phyloP scores from a whole-genome alignment of 805 yeast species.

The Spathaspora girioi region DNA sequence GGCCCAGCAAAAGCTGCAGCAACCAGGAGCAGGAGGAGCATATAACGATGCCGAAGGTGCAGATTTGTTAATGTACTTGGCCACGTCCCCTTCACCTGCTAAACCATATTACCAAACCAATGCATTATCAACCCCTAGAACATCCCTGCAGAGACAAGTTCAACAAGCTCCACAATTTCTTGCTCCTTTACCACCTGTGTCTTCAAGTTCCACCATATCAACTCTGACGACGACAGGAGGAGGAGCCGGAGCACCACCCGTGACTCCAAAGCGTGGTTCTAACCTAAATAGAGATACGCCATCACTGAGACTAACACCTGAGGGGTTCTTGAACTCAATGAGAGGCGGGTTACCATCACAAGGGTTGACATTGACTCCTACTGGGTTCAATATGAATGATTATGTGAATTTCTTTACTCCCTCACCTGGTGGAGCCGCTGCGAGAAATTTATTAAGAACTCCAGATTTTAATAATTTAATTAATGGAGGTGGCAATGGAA shows the following conservation, averaged over 20 bases:
- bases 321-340: constrained; percentile 23
- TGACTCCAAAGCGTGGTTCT: constrained; percentile 35
- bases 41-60: constrained; percentile 65
- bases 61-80: constrained; percentile 72
- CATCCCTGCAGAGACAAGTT: constrained; percentile 3
- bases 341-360: constrained; percentile 35
- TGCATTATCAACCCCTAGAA: constrained; percentile 23
- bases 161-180: constrained; percentile 3
- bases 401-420: constrained; percentile 79
- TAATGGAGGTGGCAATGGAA: constrained; percentile 9
- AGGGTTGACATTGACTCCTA: constrained; percentile 48
- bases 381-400: constrained; percentile 79
- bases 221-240: constrained; percentile 15
- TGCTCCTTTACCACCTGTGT: constrained; percentile 1
- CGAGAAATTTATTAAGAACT: constrained; percentile 31
- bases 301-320: constrained; percentile 39
- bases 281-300: constrained; percentile 28
- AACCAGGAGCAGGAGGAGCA: constrained; percentile 12
- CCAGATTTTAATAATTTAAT: constrained; percentile 38
- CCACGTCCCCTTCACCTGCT: constrained; percentile 77
- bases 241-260: constrained; percentile 38
- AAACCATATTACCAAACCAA: constrained; percentile 25
- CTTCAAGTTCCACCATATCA: constrained; percentile 1
- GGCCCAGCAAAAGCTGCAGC: constrained; percentile 33
- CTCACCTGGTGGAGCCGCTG: constrained; percentile 43